These are phyloP conservation scores for Aspergillus neotritici DNA, from an alignment of 2,329 filamentous ascomycete genomes.

Conservation along the genomic window DNA sequence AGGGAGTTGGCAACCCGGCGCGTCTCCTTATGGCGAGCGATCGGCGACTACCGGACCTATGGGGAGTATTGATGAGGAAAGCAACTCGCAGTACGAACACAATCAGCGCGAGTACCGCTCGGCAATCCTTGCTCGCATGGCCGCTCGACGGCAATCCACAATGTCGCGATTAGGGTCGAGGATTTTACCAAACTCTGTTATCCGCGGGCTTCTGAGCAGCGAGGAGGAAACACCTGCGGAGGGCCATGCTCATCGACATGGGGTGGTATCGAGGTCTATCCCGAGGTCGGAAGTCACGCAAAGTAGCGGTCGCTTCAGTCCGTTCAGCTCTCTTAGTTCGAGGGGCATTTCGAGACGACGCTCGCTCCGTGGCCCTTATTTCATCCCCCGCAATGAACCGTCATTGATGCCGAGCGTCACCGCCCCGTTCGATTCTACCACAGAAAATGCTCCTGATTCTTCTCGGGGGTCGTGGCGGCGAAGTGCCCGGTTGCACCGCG, in stretches of 20 bases:
- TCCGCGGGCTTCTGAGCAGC: conserved; percentile 40
- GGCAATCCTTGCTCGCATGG: conserved; percentile 30
- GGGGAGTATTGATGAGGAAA: conserved; percentile 36
- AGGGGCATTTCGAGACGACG: conserved; percentile 38
- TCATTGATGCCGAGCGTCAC: conserved; percentile 25
- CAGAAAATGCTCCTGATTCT: conserved; percentile 23
- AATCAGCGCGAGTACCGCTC: conserved; percentile 28
- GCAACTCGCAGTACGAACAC: conserved; percentile 28
- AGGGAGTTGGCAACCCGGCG: conserved; percentile 18
- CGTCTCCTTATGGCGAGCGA: conserved; percentile 9
- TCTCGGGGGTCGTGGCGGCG: conserved; percentile 35
- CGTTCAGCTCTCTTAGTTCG: conserved; percentile 36
- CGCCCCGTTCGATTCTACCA: conserved; percentile 22
- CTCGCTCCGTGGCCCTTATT: conserved; percentile 35
- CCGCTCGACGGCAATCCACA: conserved; percentile 40
- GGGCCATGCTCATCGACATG: conserved; percentile 41
- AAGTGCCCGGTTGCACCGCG: conserved; percentile 37
- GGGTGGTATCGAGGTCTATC: conserved; percentile 35
- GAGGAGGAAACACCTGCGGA: conserved; percentile 44
- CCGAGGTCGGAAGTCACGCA: conserved; percentile 31
- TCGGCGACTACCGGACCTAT: conserved; percentile 16
- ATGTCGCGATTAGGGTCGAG: conserved; percentile 46
- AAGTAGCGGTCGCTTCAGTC: conserved; percentile 34
- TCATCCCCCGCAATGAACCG: conserved; percentile 34
- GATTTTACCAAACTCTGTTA: conserved; percentile 43